Conservation (phyloP, 2,329 filamentous ascomycete genomes). For the Phoma herbarum region DNA sequence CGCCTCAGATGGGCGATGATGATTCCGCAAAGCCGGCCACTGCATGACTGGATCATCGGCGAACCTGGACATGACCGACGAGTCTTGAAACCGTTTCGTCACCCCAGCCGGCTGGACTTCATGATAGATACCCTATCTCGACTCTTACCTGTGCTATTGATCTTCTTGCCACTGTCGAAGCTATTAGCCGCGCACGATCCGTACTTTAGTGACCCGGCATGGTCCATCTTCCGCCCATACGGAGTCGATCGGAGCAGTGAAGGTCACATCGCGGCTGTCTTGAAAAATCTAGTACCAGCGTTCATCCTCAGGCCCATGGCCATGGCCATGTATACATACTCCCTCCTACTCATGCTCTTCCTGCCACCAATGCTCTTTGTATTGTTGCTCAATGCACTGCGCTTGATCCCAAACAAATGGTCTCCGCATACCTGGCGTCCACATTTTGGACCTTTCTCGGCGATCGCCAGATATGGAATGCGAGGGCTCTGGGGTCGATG, state of each 20-base stretch:
- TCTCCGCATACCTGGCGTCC: constrained; percentile 21
- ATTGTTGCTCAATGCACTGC: constrained; percentile 10
- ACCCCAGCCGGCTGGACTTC: background rate
- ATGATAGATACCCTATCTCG: background rate
- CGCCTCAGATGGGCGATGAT: constrained; percentile 19
- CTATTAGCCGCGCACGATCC: constrained; percentile 12
- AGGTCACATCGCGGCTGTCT: background rate
- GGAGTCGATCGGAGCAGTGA: background rate
- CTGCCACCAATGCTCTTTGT: constrained; percentile 14
- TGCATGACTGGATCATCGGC: constrained; percentile 22
- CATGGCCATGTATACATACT: constrained; percentile 20
- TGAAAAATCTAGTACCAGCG: background rate
- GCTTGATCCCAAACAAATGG: constrained; percentile 5
- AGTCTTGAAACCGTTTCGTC: background rate
- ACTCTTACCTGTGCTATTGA: constrained; percentile 10
- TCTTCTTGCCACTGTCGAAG: constrained; percentile 19
- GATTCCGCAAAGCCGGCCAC: constrained; percentile 14
- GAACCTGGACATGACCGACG: constrained; percentile 11
- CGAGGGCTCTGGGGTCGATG: constrained; percentile 22
- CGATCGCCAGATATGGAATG: constrained; percentile 7
- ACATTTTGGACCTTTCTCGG: constrained; percentile 19
- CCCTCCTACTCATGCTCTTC: constrained; percentile 16
- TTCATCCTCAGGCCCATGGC: constrained; percentile 10
- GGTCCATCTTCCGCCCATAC: background rate
- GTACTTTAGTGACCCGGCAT: constrained; percentile 14